phyloP scores from a whole-genome alignment of 495 filamentous ascomycete genomes.

The Copromyces sp. region DNA sequence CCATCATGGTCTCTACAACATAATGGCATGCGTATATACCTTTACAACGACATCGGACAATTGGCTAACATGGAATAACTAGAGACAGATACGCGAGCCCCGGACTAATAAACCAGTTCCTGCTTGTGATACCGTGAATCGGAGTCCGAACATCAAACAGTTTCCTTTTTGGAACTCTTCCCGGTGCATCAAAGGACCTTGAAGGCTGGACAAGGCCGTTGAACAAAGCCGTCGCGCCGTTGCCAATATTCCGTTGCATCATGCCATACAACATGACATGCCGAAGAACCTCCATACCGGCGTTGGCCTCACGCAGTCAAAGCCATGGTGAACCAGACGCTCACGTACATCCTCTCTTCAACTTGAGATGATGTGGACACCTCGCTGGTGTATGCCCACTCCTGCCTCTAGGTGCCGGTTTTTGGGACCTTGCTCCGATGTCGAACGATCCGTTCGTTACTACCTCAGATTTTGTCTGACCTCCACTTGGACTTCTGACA shows the following conservation, averaged over 20 bases:
- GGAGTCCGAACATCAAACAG: not conserved
- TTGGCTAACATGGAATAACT: not conserved
- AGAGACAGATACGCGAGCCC: not conserved
- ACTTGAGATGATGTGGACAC: no score
- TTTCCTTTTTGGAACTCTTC: not conserved
- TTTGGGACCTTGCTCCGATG: not conserved
- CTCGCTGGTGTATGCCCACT: not conserved
- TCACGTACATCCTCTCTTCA: not conserved
- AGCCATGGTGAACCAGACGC: not conserved
- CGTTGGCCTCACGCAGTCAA: not conserved
- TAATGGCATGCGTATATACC: not conserved
- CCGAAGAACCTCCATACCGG: not conserved
- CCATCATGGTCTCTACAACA: not conserved
- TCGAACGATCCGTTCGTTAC: not conserved
- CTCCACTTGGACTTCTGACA: not conserved
- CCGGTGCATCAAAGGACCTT: not conserved
- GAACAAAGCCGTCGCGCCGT: not conserved
- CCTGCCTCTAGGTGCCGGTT: not conserved
- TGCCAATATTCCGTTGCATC: not conserved
- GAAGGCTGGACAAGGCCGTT: not conserved
- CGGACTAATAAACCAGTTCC: not conserved
- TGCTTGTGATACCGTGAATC: not conserved
- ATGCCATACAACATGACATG: not conserved
- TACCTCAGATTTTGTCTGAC: not conserved
- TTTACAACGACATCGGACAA: not conserved